These are phyloP conservation scores for Phytophthora pistaciae DNA, from an alignment of 352 stramenopile genomes.

Conservation along the genomic window DNA sequence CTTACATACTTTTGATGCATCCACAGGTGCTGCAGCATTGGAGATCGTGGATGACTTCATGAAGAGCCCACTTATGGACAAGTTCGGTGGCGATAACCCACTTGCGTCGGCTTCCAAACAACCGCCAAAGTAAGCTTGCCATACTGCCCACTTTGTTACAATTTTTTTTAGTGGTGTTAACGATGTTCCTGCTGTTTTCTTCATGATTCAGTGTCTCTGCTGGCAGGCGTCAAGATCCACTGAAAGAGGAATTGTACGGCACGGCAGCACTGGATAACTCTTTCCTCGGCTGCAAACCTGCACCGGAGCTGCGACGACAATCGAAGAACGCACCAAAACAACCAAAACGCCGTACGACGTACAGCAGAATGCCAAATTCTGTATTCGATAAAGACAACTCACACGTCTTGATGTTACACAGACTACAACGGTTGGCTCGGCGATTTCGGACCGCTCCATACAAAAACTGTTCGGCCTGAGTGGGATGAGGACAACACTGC, in stretches of 20 bases:
- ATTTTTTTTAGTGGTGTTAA: not conserved
- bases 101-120: not conserved
- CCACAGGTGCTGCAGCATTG: conserved; percentile 71
- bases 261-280: conserved; percentile 48
- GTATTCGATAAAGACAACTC: not conserved
- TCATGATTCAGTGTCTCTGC: conserved; percentile 1
- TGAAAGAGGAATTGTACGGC: conserved; percentile 78
- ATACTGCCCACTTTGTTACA: not conserved
- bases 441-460: conserved; percentile 79
- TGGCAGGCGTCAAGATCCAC: conserved; percentile 31
- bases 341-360: conserved; percentile 34
- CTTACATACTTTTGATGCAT: not conserved
- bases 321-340: conserved; percentile 19
- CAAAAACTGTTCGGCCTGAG: conserved; percentile 67
- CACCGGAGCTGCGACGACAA: conserved; percentile 17
- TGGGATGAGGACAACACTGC: conserved; percentile 48
- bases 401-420: conserved; percentile 20
- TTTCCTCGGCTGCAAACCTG: conserved; percentile 60
- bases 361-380: not conserved
- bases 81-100: conserved; percentile 41
- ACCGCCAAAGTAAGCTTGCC: conserved; percentile 15
- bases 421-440: conserved; percentile 81
- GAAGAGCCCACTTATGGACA: conserved; percentile 78
- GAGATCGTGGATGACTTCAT: conserved; percentile 89
- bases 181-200: not conserved